A percentile compares a stretch with the other conserved stretches of the same genome.
phyloP scores from a whole-genome alignment of 257 asterid species.

The Buddleja alternifolia region DNA sequence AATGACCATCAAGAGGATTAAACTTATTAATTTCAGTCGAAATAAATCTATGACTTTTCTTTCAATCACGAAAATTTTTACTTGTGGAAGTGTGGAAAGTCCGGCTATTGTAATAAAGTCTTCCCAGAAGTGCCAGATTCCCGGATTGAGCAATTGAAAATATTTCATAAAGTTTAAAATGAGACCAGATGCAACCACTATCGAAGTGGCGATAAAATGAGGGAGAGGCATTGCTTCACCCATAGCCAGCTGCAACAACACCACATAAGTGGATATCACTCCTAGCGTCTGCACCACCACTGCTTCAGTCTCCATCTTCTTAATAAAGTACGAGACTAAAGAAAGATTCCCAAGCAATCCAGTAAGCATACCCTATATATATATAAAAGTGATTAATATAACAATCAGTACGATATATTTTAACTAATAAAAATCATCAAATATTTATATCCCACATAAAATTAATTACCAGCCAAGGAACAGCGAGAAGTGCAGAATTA shows the following conservation, averaged over 20 bases:
- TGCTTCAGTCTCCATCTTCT: constrained; percentile 89
- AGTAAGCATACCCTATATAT: constrained; percentile 89
- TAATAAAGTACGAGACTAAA: constrained; percentile 81
- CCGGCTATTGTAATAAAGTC: constrained; percentile 90
- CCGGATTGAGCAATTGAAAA: constrained; percentile 60
- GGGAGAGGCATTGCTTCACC: constrained; percentile 98
- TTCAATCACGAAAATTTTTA: constrained; percentile 33
- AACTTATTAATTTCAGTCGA: constrained; percentile 3
- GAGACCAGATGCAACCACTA: constrained; percentile 81
- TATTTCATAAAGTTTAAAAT: constrained; percentile 70
- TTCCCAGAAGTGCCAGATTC: constrained; percentile 88
- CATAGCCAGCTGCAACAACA: constrained; percentile 83
- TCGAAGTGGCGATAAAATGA: constrained; percentile 71
- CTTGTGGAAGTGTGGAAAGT: constrained; percentile 87
- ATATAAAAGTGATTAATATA: constrained; percentile 19
- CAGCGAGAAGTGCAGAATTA: constrained; percentile 77
- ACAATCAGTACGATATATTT: constrained; percentile 1
- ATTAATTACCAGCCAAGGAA: constrained; percentile 90
- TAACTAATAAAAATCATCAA: constrained; percentile 16
- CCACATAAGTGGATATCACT: constrained; percentile 75
- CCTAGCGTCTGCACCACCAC: constrained; percentile 87
- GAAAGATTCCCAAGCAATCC: constrained; percentile 96
- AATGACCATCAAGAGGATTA: constrained; percentile 10
- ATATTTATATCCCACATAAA: constrained; percentile 28
- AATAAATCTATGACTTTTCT: constrained; percentile 9